Evolutionary conservation across 129 eudicot genomes (phyloP).

Genomic region (Ambrosia artemisiifolia): DNA sequence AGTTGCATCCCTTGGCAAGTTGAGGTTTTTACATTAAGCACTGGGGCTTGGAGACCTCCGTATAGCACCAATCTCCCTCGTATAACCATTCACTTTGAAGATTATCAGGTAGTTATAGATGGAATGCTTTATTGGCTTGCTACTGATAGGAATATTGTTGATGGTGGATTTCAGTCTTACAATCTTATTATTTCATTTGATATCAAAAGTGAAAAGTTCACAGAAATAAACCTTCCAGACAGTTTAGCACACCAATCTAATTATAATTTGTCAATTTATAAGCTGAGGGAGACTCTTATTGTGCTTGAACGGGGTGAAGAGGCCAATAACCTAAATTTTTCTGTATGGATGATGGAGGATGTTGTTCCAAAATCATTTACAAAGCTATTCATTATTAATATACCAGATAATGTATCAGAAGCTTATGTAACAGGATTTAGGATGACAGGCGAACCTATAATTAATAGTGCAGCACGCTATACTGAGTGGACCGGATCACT

Average conservation of each 20-base stretch:
- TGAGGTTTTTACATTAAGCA: not conserved
- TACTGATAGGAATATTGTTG: not conserved
- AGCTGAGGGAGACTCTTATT: not conserved
- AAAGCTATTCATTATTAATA: not conserved
- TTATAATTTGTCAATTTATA: not conserved
- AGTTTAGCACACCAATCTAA: not conserved
- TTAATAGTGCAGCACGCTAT: not conserved
- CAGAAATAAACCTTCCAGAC: not conserved
- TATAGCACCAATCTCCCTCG: not conserved
- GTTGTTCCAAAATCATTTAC: not conserved
- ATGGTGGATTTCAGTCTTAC: not conserved
- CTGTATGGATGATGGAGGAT: constrained; percentile 4
- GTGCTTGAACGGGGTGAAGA: not conserved
- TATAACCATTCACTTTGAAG: constrained; percentile 10
- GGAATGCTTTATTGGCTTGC: constrained; percentile 42
- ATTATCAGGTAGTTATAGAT: constrained; percentile 36
- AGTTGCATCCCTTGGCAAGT: not conserved
- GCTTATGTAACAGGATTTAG: constrained; percentile 12
- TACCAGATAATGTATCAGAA: too few species aligned
- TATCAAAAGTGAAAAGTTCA: not conserved
- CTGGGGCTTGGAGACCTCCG: constrained; percentile 26
- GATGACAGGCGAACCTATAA: constrained; percentile 22
- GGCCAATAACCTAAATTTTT: not conserved
- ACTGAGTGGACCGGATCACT: not conserved
- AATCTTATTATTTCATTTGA: not conserved